These are phyloP conservation scores for Triticum dicoccoides DNA, from an alignment of 176 grass and related monocot genomes.

Conservation along the genomic window DNA sequence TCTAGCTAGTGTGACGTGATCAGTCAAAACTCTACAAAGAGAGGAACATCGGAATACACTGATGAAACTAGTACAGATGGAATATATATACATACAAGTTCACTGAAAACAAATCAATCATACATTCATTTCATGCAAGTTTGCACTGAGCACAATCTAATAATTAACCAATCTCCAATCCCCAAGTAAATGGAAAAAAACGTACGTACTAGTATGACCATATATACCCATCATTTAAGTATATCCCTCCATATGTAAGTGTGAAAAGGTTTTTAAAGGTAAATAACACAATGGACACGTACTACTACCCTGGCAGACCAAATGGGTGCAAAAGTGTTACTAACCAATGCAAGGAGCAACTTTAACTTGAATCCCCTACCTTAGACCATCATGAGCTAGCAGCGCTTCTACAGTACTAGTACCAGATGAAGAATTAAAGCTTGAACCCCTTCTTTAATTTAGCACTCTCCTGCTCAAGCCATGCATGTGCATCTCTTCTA, in stretches of 20 bases:
- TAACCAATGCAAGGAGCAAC: conserved; percentile 22
- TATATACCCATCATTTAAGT: conserved; percentile 2
- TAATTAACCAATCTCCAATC: conserved; percentile 13
- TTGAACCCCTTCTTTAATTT: conserved; percentile 3
- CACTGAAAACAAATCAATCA: conserved; percentile 9
- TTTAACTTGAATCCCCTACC: conserved; percentile 50
- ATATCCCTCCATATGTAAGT: conserved; percentile 33
- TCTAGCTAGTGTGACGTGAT: neutral
- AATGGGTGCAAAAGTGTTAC: conserved; percentile 35
- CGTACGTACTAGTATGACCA: neutral
- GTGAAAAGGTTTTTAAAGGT: conserved; percentile 33
- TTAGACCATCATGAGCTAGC: conserved; percentile 43
- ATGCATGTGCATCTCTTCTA: neutral
- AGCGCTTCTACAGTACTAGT: conserved; percentile 5
- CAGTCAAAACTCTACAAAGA: neutral
- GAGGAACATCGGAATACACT: neutral
- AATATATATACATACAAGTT: neutral
- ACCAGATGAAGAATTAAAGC: conserved; percentile 29
- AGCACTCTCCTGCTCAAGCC: conserved; percentile 2
- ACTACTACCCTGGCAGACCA: conserved; percentile 32
- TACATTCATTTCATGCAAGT: conserved; percentile 28
- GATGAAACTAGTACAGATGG: neutral
- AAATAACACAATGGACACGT: conserved; percentile 27
- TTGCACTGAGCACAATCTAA: conserved; percentile 24
- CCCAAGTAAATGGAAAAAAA: conserved; percentile 43